A percentile compares a stretch with the other conserved stretches of the same genome.
Conservation (phyloP, 2,329 filamentous ascomycete species). For the Verticillium zaregamsianum region DNA sequence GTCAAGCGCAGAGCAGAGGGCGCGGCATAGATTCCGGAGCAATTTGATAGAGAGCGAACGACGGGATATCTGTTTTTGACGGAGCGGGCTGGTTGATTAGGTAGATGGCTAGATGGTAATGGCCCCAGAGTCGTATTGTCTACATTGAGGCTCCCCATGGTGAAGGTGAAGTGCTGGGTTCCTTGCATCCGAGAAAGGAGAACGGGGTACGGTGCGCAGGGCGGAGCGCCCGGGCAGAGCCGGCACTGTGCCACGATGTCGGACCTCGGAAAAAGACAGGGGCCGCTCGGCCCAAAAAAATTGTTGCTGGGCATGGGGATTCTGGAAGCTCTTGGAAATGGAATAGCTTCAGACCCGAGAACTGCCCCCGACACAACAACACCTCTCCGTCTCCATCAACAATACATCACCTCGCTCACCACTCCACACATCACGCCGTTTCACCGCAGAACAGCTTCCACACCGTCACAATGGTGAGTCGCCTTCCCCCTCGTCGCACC, state of each 20-base stretch:
- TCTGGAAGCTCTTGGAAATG: conserved; percentile 36
- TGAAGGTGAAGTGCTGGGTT: neutral
- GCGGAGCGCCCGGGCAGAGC: neutral
- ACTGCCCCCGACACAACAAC: conserved; percentile 9
- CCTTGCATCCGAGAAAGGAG: neutral
- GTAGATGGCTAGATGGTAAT: neutral
- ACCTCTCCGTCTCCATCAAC: conserved; percentile 5
- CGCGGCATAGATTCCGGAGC: neutral
- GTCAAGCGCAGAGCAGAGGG: neutral
- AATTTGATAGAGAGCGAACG: neutral
- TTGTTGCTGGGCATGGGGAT: conserved; percentile 21
- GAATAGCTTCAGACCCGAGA: conserved; percentile 24
- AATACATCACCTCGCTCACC: conserved; percentile 19
- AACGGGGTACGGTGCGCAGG: neutral
- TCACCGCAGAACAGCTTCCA: conserved; percentile 1
- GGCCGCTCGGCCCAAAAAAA: conserved; percentile 25
- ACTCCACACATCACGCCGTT: conserved; percentile 11
- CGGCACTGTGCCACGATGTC: neutral
- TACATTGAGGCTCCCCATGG: neutral
- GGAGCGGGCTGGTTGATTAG: neutral
- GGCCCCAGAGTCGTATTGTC: neutral
- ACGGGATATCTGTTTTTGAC: neutral
- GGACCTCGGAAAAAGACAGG: conserved; percentile 12
- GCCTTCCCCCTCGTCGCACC: neutral
- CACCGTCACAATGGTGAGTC: conserved; percentile 19